Base-by-base conservation (phyloP, 441 rosid species). In the Dalechampia spathulata region DNA sequence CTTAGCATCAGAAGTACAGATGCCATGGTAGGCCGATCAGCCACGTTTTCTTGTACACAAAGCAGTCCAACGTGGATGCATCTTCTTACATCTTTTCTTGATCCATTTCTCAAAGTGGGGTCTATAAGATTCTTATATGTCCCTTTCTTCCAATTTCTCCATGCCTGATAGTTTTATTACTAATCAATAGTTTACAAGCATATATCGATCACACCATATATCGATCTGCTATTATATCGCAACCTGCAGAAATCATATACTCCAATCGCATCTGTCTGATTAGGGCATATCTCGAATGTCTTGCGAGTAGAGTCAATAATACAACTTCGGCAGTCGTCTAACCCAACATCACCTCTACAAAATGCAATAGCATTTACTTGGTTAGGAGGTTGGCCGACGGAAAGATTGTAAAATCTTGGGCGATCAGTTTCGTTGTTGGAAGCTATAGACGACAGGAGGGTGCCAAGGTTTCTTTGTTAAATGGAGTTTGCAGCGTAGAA, bases 41-140 rank as follows among this genome's bases (percentile, higher is more conserved):
- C 57, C 7, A 65, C 68, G 61, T 77, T 72, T 60, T 71, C 75
- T 55, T 75, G 86, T 26, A 69, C 74, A 38, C 85, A 70, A 6
- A 77, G 30, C 4, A 80, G 68, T 0, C 74, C 75, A 21, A 75
- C 45, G 20, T 77, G 83, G 9, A 77, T 66, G 57, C 86, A 75
- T 34, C 68, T 72, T 23, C 30, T 8, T 10, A 69, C 61, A 60
- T 77, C 72, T 7, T n/a, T 11, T 0, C 34, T 40, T 11, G 49
- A 56, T 8, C 61, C 66, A 9, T 1, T 54, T 9, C 55, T 61
- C 19, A 69, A 23, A 6, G 0, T 45, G 1, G 65, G 52, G 27
- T 76, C 77, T 22, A 67, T 51, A 2, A 76, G 8, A 20, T 66
- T 55, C 13, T 61, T 23, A 25, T 10, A 8, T 41, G 44, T 55